phyloP scores from a whole-genome alignment of 148 eudicot genomes.

The Silene uniflora region DNA sequence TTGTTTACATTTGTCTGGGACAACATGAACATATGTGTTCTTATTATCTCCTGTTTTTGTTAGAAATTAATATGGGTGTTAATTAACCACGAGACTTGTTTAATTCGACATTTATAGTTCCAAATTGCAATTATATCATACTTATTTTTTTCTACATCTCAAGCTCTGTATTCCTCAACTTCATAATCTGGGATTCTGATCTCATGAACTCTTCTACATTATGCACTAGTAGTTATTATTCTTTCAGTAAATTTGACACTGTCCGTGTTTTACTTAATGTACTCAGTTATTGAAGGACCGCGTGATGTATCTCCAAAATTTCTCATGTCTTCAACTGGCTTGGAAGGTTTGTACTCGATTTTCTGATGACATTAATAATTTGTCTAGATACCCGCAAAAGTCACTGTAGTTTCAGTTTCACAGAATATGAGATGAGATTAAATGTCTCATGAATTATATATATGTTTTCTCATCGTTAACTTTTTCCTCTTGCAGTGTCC shows the following conservation, averaged over 20 bases:
- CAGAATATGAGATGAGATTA: neutral
- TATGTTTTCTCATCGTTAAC: conserved; percentile 2
- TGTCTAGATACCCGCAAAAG: neutral
- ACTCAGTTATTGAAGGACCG: conserved; percentile 64
- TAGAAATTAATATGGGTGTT: no score
- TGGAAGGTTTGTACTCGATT: conserved; percentile 56
- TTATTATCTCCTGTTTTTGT: neutral
- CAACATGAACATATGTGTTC: neutral
- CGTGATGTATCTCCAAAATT: conserved; percentile 74
- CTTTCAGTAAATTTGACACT: neutral
- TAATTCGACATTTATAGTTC: neutral
- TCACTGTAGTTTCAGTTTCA: neutral
- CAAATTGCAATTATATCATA: neutral
- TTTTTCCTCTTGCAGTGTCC: conserved; percentile 42
- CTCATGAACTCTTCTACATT: neutral
- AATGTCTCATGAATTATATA: neutral
- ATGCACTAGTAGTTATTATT: neutral
- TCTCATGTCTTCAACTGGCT: conserved; percentile 75
- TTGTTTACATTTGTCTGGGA: no score
- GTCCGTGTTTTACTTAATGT: conserved; percentile 18
- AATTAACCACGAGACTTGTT: neutral
- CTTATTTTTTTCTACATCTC: no score
- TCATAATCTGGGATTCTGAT: neutral
- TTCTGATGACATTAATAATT: neutral
- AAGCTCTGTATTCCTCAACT: neutral